These are phyloP conservation scores for Microcera coccophila DNA, from an alignment of 2,329 filamentous ascomycete genomes.

Conservation along the genomic window DNA sequence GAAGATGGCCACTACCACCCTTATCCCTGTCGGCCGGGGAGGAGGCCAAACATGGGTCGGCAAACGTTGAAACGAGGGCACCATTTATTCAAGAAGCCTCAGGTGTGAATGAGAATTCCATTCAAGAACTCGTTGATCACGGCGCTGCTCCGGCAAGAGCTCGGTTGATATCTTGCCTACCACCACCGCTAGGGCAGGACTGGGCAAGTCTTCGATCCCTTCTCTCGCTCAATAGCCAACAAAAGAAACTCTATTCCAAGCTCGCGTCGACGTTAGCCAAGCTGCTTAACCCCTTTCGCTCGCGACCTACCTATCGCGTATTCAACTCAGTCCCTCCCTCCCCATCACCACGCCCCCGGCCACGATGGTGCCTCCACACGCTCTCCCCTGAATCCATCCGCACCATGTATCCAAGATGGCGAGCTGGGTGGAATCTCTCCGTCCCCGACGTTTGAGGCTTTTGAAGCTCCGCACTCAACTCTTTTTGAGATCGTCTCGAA, in stretches of 20 bases:
- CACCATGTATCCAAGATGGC: too few species aligned
- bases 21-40: not conserved
- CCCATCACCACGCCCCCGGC: not conserved
- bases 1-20: not conserved
- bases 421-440: too few species aligned
- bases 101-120: not conserved
- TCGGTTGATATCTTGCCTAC: too few species aligned
- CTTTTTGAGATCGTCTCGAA: not conserved
- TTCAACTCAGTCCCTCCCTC: not conserved
- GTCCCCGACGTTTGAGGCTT: too few species aligned
- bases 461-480: not conserved
- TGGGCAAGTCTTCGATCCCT: not conserved
- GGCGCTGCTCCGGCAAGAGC: too few species aligned
- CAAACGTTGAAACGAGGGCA: not conserved
- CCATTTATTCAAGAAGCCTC: not conserved
- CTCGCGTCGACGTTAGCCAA: not conserved
- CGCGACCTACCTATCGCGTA: not conserved
- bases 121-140: constrained; percentile 20
- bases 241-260: not conserved
- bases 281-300: not conserved
- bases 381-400: too few species aligned
- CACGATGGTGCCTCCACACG: not conserved
- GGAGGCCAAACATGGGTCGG: not conserved
- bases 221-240: not conserved
- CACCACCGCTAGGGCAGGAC: constrained; percentile 10